These are phyloP conservation scores for Leishmania braziliensis DNA, from an alignment of 208 protist species.

Conservation along the genomic window DNA sequence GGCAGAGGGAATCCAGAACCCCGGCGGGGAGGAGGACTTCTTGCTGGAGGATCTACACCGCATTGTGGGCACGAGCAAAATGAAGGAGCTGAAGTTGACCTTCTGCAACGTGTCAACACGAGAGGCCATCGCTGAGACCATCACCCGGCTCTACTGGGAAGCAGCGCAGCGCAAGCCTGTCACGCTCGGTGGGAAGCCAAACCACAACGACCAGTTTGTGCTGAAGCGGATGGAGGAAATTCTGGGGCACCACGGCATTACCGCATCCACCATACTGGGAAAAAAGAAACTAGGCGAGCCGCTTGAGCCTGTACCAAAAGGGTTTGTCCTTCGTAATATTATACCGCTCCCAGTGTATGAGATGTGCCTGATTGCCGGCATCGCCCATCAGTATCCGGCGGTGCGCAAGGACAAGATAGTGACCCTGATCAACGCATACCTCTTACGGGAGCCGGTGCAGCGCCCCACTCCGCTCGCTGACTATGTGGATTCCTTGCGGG, in stretches of 20 bases:
- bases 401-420: conserved; percentile 30
- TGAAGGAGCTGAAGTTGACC: background rate
- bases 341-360: conserved; percentile 52
- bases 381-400: conserved; percentile 41
- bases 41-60: conserved; percentile 12
- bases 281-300: conserved; percentile 33
- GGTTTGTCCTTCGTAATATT: conserved; percentile 38
- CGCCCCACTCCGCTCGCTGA: conserved; percentile 12
- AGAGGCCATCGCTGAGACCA: conserved; percentile 1
- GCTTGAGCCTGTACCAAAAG: conserved; percentile 32
- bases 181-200: conserved; percentile 49
- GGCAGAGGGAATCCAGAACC: conserved; percentile 18
- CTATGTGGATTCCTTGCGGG: conserved; percentile 1
- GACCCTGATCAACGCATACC: conserved; percentile 20
- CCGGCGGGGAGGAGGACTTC: conserved; percentile 18
- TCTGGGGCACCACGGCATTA: conserved; percentile 25
- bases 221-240: conserved; percentile 56
- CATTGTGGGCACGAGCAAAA: conserved; percentile 11
- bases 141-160: conserved; percentile 51
- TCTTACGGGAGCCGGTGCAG: conserved; percentile 13
- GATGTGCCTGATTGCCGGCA: conserved; percentile 41
- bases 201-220: conserved; percentile 54
- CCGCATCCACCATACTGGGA: conserved; percentile 37
- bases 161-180: conserved; percentile 56
- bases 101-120: conserved; percentile 21